Percentiles rank a stretch among this genome's conserved stretches.
Evolutionary conservation across 495 filamentous ascomycete species (phyloP).

Genomic region (Penicillium dipodomyicola): DNA sequence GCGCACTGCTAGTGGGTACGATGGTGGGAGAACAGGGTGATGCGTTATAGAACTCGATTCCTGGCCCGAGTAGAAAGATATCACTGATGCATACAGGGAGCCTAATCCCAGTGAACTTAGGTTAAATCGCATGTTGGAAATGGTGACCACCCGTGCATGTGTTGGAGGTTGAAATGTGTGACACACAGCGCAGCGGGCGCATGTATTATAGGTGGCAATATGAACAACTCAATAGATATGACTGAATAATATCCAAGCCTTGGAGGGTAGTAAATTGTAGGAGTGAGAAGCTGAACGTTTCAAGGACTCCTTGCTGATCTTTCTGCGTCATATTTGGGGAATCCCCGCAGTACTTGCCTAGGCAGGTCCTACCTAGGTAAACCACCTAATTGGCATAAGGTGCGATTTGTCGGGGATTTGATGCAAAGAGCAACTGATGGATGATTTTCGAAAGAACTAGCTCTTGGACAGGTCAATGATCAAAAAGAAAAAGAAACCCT

Average conservation of each 20-base stretch:
- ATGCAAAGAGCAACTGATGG: no score
- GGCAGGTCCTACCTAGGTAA: no score
- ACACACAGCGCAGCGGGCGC: no score
- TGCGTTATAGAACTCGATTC: conserved; percentile 19
- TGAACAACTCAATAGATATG: no score
- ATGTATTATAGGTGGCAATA: no score
- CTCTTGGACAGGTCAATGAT: no score
- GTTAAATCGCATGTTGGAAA: conserved; percentile 27
- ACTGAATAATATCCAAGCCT: no score
- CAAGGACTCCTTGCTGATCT: neutral
- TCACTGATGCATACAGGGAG: conserved; percentile 25
- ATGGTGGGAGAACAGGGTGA: conserved; percentile 39
- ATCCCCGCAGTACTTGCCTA: neutral
- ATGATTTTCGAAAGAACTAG: no score
- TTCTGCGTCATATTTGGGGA: neutral
- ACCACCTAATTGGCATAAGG: no score
- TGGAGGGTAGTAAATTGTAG: no score
- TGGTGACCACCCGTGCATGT: neutral
- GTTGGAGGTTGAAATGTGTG: no score
- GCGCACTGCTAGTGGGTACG: conserved; percentile 49
- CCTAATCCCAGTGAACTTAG: conserved; percentile 23
- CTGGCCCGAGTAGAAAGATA: conserved; percentile 14
- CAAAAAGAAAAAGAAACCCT: neutral
- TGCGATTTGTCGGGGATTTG: no score
- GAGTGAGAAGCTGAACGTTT: neutral